Evolutionary conservation across 78 protist genomes (phyloP).

Genomic region (Dictyostelium firmibasis): DNA sequence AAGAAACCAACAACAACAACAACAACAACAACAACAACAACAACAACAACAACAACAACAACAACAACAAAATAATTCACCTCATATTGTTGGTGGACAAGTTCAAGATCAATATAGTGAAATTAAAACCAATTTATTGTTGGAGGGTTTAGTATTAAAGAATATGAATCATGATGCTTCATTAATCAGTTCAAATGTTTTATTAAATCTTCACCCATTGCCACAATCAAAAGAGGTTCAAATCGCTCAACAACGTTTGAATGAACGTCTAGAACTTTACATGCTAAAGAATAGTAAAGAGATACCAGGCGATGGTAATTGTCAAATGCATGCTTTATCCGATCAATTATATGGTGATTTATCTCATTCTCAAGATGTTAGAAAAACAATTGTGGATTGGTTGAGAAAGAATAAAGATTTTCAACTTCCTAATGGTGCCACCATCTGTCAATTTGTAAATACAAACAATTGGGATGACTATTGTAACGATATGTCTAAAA

Average conservation of each 20-base stretch:
- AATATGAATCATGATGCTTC: conserved; percentile 59
- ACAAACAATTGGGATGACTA: conserved; percentile 70
- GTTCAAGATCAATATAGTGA: conserved; percentile 22
- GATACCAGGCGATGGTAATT: conserved; percentile 78
- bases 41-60: too few relatives aligned
- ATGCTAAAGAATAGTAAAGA: conserved; percentile 69
- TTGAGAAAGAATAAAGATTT: conserved; percentile 65
- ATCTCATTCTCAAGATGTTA: conserved; percentile 39
- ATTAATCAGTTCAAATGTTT: conserved; percentile 26
- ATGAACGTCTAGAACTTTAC: conserved; percentile 54
- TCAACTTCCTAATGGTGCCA: conserved; percentile 60
- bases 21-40: not conserved
- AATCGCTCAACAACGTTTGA: conserved; percentile 42
- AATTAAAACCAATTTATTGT: conserved; percentile 26
- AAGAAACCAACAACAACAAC: not conserved
- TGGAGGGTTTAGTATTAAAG: conserved; percentile 39
- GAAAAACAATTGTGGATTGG: conserved; percentile 81
- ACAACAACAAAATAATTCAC: not conserved
- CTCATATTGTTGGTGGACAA: not conserved
- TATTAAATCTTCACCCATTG: conserved; percentile 55
- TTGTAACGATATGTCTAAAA: conserved; percentile 73
- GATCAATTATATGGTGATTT: conserved; percentile 67
- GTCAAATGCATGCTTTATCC: conserved; percentile 77
- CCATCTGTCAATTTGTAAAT: conserved; percentile 62
- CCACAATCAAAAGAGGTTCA: conserved; percentile 45